phyloP scores from a whole-genome alignment of 768 basidiomycete genomes.

The Calocybe gangraenosa region DNA sequence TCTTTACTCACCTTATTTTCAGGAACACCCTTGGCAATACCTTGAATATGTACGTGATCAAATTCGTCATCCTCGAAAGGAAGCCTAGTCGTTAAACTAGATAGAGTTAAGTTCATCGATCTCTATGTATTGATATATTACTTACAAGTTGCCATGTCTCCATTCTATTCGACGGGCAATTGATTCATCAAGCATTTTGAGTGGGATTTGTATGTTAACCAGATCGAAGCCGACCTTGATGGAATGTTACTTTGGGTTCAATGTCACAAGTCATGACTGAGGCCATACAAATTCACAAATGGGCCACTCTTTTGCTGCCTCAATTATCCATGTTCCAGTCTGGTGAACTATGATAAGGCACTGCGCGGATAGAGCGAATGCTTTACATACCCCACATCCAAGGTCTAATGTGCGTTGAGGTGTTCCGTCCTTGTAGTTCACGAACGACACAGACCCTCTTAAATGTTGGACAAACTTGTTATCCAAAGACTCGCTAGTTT shows the following conservation, averaged over 20 bases:
- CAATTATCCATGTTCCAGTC: constrained; percentile 69
- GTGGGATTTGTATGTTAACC: constrained; percentile 67
- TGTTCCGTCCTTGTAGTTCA: constrained; percentile 45
- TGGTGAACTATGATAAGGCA: constrained; percentile 21
- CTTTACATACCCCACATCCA: constrained; percentile 63
- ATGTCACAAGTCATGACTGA: neutral
- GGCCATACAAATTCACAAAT: constrained; percentile 56
- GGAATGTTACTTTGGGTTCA: neutral
- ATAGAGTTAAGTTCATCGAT: constrained; percentile 1
- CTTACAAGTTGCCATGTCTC: constrained; percentile 76
- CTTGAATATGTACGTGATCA: constrained; percentile 72
- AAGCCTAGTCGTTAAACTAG: constrained; percentile 67
- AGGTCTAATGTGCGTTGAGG: constrained; percentile 61
- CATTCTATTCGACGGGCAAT: constrained; percentile 60
- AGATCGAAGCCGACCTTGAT: constrained; percentile 74
- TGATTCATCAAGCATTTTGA: constrained; percentile 43
- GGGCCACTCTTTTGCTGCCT: constrained; percentile 70
- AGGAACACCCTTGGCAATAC: constrained; percentile 63
- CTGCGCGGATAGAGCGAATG: constrained; percentile 2
- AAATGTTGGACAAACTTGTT: constrained; percentile 45
- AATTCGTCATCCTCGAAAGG: constrained; percentile 84
- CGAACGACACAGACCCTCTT: constrained; percentile 54
- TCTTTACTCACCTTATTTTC: constrained; percentile 60
- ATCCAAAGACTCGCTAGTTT: constrained; percentile 50
- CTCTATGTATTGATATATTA: constrained; percentile 1